A percentile compares a stretch with the other conserved stretches of the same genome.
Conservation (phyloP, 371 early-diverging fungal species). For the Apophysomyces sp. region DNA sequence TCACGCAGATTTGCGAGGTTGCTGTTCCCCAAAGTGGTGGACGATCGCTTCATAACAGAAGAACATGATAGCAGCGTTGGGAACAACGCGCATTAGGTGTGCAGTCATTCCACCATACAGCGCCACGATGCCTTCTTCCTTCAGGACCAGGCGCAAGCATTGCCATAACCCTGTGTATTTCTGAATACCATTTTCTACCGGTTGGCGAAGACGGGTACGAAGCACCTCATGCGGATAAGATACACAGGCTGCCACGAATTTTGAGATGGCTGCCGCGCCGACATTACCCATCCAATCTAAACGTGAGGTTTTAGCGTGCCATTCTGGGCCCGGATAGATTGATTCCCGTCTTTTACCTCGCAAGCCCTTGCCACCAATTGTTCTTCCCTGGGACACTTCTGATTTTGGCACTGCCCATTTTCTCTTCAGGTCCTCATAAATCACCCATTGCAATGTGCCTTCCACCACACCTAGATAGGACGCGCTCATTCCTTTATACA, state of each 20-base stretch:
- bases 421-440: slow-evolving; percentile 89
- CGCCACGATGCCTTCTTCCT: slow-evolving; percentile 85
- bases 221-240: slow-evolving; percentile 88
- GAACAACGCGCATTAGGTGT: slow-evolving; percentile 93
- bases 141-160: slow-evolving; percentile 65
- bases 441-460: slow-evolving; percentile 91
- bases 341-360: slow-evolving; percentile 10
- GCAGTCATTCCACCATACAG: slow-evolving; percentile 95
- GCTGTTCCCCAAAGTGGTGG: slow-evolving; percentile 41
- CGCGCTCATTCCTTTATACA: slow-evolving; percentile 93
- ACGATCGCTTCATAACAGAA: slow-evolving; percentile 88
- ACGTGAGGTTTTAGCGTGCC: not conserved
- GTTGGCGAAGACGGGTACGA: slow-evolving; percentile 68
- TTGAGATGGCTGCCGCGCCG: slow-evolving; percentile 83
- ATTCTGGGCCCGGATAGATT: not conserved
- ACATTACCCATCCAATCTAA: slow-evolving; percentile 79
- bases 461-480: slow-evolving; percentile 86
- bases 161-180: slow-evolving; percentile 85
- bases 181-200: slow-evolving; percentile 54
- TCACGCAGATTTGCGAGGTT: not conserved
- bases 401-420: slow-evolving; percentile 21
- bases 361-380: slow-evolving; percentile 31
- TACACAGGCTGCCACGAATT: slow-evolving; percentile 83
- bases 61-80: slow-evolving; percentile 96
- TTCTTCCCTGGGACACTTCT: not conserved